Percentiles rank a stretch among this genome's conserved stretches.
phyloP scores from a whole-genome alignment of 1,284 basidiomycete genomes.

The Volvariella volvacea region DNA sequence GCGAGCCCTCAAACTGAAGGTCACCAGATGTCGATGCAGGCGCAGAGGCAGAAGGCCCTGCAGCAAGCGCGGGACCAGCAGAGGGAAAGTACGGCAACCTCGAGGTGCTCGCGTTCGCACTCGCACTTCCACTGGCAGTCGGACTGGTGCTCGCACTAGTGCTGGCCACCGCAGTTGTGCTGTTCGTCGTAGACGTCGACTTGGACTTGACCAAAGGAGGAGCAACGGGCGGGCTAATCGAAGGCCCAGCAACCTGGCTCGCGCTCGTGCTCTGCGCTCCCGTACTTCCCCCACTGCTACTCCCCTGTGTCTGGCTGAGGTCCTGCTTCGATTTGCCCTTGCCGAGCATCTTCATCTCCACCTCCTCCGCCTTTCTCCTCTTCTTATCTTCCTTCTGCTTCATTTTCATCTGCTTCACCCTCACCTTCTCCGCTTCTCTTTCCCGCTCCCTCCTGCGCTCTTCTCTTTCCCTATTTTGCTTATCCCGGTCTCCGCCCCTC shows the following conservation, averaged over 20 bases:
- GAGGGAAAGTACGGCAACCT: constrained; percentile 2
- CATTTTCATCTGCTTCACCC: constrained; percentile 14
- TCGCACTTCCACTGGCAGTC: constrained; percentile 8
- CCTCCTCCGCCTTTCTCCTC: constrained; percentile 16
- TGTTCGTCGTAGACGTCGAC: constrained; percentile 4
- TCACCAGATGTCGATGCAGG: no score
- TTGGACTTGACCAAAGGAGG: neutral
- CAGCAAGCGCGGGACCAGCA: constrained; percentile 4
- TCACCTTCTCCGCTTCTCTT: constrained; percentile 16
- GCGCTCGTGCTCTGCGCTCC: constrained; percentile 3
- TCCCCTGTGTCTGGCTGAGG: neutral
- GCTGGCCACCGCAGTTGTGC: constrained; percentile 10
- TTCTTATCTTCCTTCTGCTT: constrained; percentile 3
- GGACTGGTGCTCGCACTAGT: constrained; percentile 10
- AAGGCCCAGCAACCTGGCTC: constrained; percentile 2
- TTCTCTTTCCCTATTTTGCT: constrained; percentile 11
- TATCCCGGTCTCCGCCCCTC: constrained; percentile 10
- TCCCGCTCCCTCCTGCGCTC: constrained; percentile 13
- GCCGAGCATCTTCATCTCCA: constrained; percentile 10
- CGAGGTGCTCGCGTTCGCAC: constrained; percentile 12
- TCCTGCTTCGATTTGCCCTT: no score
- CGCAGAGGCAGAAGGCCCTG: no score
- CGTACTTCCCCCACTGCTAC: constrained; percentile 5
- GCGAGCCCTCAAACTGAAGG: no score
- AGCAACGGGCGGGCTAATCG: constrained; percentile 1